Evolutionary conservation across 805 yeast species (phyloP).

Genomic region (Ogataea ramenticola): DNA sequence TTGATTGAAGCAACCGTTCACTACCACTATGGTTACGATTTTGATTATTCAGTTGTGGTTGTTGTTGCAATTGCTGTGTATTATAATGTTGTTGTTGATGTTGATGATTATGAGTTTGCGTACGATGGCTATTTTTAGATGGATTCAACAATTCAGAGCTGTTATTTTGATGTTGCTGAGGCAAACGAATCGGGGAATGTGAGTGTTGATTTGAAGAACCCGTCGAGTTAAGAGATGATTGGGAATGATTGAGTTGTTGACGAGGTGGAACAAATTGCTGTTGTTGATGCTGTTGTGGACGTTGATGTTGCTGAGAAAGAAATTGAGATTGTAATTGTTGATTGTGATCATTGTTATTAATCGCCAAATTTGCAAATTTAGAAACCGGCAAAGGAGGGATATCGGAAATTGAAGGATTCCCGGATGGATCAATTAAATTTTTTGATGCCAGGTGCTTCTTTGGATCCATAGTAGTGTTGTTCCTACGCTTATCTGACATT

Average conservation of each 20-base stretch:
- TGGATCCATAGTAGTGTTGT: background rate
- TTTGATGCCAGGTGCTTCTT: background rate
- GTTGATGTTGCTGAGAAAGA: background rate
- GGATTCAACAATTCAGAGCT: conserved; percentile 1
- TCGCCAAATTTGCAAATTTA: conserved; percentile 11
- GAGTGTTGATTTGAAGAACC: background rate
- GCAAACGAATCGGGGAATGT: conserved; percentile 3
- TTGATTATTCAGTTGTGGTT: background rate
- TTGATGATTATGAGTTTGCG: background rate
- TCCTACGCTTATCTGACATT: background rate
- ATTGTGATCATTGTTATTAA: conserved; percentile 1
- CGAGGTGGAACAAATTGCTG: background rate
- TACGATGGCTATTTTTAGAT: conserved; percentile 5
- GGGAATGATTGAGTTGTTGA: background rate
- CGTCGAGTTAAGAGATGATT: background rate
- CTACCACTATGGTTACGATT: background rate
- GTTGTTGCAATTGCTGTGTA: background rate
- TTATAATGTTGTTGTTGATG: background rate
- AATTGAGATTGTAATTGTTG: background rate
- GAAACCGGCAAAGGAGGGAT: conserved; percentile 12
- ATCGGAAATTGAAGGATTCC: background rate
- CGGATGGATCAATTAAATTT: background rate
- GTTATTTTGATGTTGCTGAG: conserved; percentile 7
- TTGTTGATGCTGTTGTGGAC: background rate
- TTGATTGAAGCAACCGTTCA: background rate